A percentile compares a stretch with the other conserved stretches of the same genome.
phyloP scores from a whole-genome alignment of 2,329 filamentous ascomycete genomes.

The Epichloe amarillans region DNA sequence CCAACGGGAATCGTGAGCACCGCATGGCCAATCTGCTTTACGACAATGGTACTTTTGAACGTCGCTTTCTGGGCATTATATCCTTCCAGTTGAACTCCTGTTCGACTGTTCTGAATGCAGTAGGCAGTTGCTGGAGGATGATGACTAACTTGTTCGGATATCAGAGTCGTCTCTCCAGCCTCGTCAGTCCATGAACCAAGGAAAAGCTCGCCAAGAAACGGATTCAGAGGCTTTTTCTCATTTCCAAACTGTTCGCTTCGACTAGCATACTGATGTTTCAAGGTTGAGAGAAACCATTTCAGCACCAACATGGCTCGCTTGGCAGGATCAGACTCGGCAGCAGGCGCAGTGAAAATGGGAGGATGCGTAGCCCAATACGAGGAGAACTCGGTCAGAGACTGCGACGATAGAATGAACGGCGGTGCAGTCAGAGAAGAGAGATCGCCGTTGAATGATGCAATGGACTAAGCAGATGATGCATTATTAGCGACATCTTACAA shows the following conservation, averaged over 20 bases:
- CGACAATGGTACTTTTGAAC: constrained; percentile 84
- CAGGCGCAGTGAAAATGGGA: constrained; percentile 65
- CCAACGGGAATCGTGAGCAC: constrained; percentile 55
- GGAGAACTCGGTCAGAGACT: constrained; percentile 68
- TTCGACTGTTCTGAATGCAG: constrained; percentile 73
- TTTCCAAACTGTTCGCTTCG: constrained; percentile 70
- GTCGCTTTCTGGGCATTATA: constrained; percentile 96
- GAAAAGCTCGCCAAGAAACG: constrained; percentile 90
- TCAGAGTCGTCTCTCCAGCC: constrained; percentile 67
- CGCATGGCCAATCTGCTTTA: constrained; percentile 90
- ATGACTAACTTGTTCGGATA: constrained; percentile 91
- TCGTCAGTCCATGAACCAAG: constrained; percentile 79
- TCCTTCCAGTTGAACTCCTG: constrained; percentile 67
- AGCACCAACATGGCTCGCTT: constrained; percentile 79
- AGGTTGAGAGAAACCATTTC: constrained; percentile 88
- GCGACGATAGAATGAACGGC: constrained; percentile 69
- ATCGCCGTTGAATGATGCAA: constrained; percentile 72
- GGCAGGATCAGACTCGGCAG: constrained; percentile 62
- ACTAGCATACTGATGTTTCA: constrained; percentile 72
- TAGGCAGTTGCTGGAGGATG: constrained; percentile 94
- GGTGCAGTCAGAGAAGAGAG: constrained; percentile 69
- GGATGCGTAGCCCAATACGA: constrained; percentile 76
- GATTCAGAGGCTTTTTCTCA: constrained; percentile 96
- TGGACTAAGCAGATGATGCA: constrained; percentile 35
- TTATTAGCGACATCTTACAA: constrained; percentile 2